Percentiles rank a stretch among this genome's conserved stretches.
Conservation (phyloP, 83 land plant genomes). For the Larix sibirica region DNA sequence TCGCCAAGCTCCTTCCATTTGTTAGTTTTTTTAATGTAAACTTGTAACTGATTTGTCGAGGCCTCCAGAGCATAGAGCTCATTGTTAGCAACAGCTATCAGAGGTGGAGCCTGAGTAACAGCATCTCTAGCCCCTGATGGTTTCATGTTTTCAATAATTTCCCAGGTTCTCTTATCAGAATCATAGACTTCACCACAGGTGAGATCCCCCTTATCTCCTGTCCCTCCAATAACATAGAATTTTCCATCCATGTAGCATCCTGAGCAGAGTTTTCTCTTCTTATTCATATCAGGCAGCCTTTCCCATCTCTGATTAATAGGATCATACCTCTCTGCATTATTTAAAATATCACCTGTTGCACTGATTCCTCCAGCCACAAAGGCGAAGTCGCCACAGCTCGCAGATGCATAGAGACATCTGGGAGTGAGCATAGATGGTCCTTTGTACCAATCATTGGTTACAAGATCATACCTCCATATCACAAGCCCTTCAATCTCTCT, state of each 20-base stretch:
- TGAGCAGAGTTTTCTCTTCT: conserved; percentile 53
- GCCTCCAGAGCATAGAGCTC: conserved; percentile 58
- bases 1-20: conserved; percentile 45
- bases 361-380: conserved; percentile 71
- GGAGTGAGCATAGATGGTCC: conserved; percentile 59
- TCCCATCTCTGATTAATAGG: conserved; percentile 53
- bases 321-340: conserved; percentile 56
- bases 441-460: conserved; percentile 40
- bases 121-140: conserved; percentile 12
- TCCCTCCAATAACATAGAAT: conserved; percentile 79
- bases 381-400: conserved; percentile 54
- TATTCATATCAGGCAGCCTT: conserved; percentile 54
- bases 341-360: conserved; percentile 8
- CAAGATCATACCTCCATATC: conserved; percentile 53
- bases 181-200: conserved; percentile 44
- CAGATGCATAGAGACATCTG: conserved; percentile 71
- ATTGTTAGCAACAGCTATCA: conserved; percentile 60
- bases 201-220: conserved; percentile 20
- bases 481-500: conserved; percentile 31
- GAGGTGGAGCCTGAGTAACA: conserved; percentile 46
- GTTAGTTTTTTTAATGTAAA: conserved; percentile 47
- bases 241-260: conserved; percentile 70
- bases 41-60: conserved; percentile 40
- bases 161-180: conserved; percentile 24
- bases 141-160: conserved; percentile 31